These are phyloP conservation scores for Rhynchosporium secalis DNA, from an alignment of 2,329 filamentous ascomycete genomes.

Conservation along the genomic window DNA sequence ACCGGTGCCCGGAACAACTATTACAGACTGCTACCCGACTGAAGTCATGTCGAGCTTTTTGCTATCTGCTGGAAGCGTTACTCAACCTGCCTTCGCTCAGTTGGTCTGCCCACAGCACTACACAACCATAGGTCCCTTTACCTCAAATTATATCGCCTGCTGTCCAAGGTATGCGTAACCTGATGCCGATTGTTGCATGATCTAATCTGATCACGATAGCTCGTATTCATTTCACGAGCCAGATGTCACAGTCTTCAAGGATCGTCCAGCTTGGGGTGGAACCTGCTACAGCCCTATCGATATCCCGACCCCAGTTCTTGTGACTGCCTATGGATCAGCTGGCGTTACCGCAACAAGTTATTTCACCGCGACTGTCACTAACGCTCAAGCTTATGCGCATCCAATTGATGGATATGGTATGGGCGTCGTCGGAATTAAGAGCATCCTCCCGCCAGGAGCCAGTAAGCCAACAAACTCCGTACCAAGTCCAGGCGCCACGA, in stretches of 20 bases:
- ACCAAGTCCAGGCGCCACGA: slow-evolving; percentile 14
- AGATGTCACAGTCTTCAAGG: slow-evolving; percentile 14
- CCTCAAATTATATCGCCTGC: slow-evolving; percentile 35
- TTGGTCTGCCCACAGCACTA: slow-evolving; percentile 32
- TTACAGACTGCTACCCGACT: slow-evolving; percentile 32
- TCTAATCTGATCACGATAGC: slow-evolving; percentile 16
- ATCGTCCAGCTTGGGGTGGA: slow-evolving; percentile 33
- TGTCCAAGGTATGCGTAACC: slow-evolving; percentile 30
- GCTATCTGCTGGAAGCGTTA: slow-evolving; percentile 23
- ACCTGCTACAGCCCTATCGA: slow-evolving; percentile 31
- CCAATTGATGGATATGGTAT: slow-evolving; percentile 30
- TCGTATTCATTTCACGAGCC: slow-evolving; percentile 27
- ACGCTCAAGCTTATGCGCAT: slow-evolving; percentile 31
- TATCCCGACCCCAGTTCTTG: slow-evolving; percentile 17
- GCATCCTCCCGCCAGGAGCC: slow-evolving; percentile 15
- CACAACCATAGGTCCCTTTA: slow-evolving; percentile 25
- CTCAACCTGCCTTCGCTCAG: slow-evolving; percentile 30
- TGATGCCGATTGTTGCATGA: background rate
- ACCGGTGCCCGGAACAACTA: slow-evolving; percentile 31
- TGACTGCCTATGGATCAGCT: slow-evolving; percentile 28
- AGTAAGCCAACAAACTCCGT: background rate
- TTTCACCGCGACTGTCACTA: slow-evolving; percentile 25
- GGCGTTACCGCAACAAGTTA: slow-evolving; percentile 28
- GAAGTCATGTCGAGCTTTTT: slow-evolving; percentile 30
- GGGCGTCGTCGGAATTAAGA: slow-evolving; percentile 24